These are phyloP conservation scores for Sphagnum magellanicum DNA, from an alignment of 228 moss, liverwort and hornwort species.

Conservation along the genomic window DNA sequence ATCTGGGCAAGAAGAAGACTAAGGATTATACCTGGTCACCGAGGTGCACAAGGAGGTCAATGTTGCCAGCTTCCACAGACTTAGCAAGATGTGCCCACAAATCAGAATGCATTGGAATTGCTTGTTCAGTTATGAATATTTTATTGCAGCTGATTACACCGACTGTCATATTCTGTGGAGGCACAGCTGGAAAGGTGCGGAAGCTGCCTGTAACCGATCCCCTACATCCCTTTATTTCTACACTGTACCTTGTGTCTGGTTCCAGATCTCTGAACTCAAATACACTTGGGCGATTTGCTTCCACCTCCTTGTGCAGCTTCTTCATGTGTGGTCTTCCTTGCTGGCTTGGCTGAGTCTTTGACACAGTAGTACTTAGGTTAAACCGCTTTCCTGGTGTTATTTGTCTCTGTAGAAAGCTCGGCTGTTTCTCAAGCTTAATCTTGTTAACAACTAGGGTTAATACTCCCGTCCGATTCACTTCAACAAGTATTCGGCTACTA, in stretches of 20 bases:
- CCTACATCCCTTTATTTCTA: conserved; percentile 53
- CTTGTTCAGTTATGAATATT: conserved; percentile 79
- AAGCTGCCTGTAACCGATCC: conserved; percentile 41
- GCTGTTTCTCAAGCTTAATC: conserved; percentile 13
- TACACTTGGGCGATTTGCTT: conserved; percentile 26
- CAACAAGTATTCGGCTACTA: conserved; percentile 70
- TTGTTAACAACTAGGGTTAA: conserved; percentile 29
- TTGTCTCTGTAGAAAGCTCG: conserved; percentile 22
- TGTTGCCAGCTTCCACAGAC: conserved; percentile 45
- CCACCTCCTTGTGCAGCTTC: conserved; percentile 7
- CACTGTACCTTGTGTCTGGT: conserved; percentile 48
- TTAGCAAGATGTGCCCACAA: conserved; percentile 80
- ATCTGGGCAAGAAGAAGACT: not conserved
- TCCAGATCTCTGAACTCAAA: conserved; percentile 49
- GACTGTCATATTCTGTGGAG: conserved; percentile 34
- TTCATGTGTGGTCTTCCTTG: not conserved
- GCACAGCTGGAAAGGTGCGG: conserved; percentile 50
- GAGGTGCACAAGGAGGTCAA: conserved; percentile 80
- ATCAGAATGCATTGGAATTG: conserved; percentile 64
- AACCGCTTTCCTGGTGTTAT: conserved; percentile 2
- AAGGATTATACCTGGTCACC: conserved; percentile 72
- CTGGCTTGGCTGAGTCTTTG: not conserved
- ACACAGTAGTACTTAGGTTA: not conserved
- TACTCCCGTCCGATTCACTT: conserved; percentile 35
- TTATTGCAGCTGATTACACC: conserved; percentile 97